Evolutionary conservation across 2,329 filamentous ascomycete genomes (phyloP).

Genomic region (Lachnellula suecica): DNA sequence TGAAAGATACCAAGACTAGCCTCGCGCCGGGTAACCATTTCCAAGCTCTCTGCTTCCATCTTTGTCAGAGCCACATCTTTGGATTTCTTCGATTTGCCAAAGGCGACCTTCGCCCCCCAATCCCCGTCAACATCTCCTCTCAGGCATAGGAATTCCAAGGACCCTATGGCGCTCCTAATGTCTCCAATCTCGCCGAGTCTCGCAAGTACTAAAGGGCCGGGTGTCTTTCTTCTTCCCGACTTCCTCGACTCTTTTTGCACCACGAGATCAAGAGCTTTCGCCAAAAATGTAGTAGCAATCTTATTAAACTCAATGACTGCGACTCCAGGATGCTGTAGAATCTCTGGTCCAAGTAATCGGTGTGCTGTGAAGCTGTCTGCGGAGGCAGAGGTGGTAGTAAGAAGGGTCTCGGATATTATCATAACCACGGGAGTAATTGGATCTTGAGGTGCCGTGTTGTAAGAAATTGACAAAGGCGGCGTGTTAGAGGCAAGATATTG

Average conservation of each 20-base stretch:
- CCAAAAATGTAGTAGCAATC: constrained; percentile 81
- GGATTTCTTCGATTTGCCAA: constrained; percentile 63
- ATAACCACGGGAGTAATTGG: constrained; percentile 75
- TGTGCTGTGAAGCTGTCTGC: constrained; percentile 93
- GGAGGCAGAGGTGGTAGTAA: constrained; percentile 81
- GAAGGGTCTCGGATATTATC: constrained; percentile 85
- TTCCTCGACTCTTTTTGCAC: constrained; percentile 82
- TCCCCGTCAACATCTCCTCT: constrained; percentile 73
- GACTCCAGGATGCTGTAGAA: constrained; percentile 77
- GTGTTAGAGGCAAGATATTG: constrained; percentile 71
- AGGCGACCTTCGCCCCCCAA: constrained; percentile 73
- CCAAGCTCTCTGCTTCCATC: constrained; percentile 76
- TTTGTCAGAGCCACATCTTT: constrained; percentile 66
- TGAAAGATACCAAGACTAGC: constrained; percentile 93
- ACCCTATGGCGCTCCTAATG: constrained; percentile 87
- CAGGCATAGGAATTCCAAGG: constrained; percentile 88
- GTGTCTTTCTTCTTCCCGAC: constrained; percentile 72
- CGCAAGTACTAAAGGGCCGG: constrained; percentile 76
- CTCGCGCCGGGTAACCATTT: constrained; percentile 82
- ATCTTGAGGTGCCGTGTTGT: constrained; percentile 34
- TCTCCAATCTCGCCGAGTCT: constrained; percentile 84
- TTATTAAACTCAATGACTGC: constrained; percentile 89
- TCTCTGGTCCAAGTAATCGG: constrained; percentile 81
- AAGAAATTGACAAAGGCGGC: constrained; percentile 51
- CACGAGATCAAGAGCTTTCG: constrained; percentile 79